Evolutionary conservation across 768 basidiomycete genomes (phyloP).

Genomic region (Mycena alexandri): DNA sequence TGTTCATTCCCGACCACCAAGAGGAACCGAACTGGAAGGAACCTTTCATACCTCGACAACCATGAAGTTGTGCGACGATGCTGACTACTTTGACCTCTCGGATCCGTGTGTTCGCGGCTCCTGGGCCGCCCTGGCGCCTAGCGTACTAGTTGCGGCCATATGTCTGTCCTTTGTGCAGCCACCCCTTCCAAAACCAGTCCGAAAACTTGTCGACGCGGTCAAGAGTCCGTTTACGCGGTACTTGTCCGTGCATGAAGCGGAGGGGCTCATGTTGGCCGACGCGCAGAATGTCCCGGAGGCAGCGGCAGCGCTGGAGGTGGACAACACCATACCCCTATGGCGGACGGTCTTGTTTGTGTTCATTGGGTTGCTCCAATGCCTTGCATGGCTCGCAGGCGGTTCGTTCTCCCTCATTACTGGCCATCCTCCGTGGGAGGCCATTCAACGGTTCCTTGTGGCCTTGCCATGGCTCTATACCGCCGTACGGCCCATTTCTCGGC

Average conservation of each 20-base stretch:
- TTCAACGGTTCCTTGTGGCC: slow-evolving; percentile 62
- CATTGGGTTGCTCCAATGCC: slow-evolving; percentile 66
- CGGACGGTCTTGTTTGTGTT: slow-evolving; percentile 68
- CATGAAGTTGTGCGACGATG: slow-evolving; percentile 51
- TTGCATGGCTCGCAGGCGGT: slow-evolving; percentile 72
- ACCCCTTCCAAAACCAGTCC: slow-evolving; percentile 46
- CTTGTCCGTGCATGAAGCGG: slow-evolving; percentile 68
- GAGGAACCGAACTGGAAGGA: too few species aligned
- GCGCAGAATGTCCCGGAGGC: slow-evolving; percentile 36
- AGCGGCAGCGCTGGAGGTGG: slow-evolving; percentile 35
- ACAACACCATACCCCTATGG: slow-evolving; percentile 63
- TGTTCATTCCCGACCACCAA: too few species aligned
- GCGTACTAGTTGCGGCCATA: slow-evolving; percentile 58
- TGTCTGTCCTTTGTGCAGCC: slow-evolving; percentile 49
- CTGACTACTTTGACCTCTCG: slow-evolving; percentile 57
- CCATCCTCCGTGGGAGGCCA: slow-evolving; percentile 47
- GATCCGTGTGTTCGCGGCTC: slow-evolving; percentile 62
- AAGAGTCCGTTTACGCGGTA: slow-evolving; percentile 55
- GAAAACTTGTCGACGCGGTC: slow-evolving; percentile 43
- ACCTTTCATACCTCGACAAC: too few species aligned
- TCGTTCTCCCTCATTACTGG: slow-evolving; percentile 64
- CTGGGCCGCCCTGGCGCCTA: slow-evolving; percentile 66
- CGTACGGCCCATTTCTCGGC: slow-evolving; percentile 64
- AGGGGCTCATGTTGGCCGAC: slow-evolving; percentile 52
- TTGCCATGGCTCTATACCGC: slow-evolving; percentile 77